Evolutionary conservation across 2,329 filamentous ascomycete genomes (phyloP).

Genomic region (Cercospora sp.): DNA sequence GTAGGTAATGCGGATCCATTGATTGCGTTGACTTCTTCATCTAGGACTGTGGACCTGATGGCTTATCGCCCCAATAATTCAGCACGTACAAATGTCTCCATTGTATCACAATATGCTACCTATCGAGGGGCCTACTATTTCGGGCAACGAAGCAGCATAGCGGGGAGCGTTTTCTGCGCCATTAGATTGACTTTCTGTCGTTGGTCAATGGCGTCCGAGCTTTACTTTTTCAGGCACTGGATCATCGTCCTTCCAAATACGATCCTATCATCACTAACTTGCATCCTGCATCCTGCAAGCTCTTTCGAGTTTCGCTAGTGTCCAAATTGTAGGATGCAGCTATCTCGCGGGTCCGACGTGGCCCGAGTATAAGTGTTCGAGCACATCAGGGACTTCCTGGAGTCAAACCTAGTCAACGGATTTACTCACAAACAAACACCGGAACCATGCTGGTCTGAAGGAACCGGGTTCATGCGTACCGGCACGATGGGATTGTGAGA

Average conservation of each 20-base stretch:
- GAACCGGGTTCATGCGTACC: background rate
- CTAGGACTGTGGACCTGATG: no score
- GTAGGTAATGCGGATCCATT: no score
- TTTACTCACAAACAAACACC: background rate
- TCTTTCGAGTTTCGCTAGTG: background rate
- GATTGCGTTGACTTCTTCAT: no score
- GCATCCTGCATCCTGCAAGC: background rate
- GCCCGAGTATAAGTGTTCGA: background rate
- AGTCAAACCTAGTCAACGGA: background rate
- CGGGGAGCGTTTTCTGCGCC: no score
- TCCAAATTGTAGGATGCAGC: background rate
- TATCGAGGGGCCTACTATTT: no score
- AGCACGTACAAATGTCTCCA: no score
- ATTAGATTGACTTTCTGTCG: background rate
- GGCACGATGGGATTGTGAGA: background rate
- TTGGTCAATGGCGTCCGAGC: background rate
- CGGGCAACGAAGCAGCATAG: no score
- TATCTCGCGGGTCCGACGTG: background rate
- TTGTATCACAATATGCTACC: no score
- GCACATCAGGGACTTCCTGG: background rate
- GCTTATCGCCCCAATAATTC: no score
- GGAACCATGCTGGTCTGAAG: background rate
- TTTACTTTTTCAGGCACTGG: background rate
- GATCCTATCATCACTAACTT: no score
- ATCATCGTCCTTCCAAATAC: background rate